Conservation (phyloP, 2,329 filamentous ascomycete genomes). For the Aspergillus persii region DNA sequence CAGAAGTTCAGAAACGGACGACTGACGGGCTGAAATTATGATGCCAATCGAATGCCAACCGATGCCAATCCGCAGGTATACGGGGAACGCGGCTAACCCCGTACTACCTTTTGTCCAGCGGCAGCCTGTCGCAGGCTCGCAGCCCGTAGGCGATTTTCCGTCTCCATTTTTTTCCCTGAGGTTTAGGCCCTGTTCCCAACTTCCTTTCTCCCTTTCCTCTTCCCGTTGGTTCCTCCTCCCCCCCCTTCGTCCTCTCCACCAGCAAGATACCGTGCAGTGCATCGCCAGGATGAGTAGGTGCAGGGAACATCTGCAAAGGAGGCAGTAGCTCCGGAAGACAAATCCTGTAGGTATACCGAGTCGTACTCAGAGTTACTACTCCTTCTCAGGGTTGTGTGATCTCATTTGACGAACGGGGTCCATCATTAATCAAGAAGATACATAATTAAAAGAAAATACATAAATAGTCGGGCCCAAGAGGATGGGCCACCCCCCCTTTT, state of each 20-base stretch:
- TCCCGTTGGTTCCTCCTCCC: neutral
- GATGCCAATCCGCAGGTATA: neutral
- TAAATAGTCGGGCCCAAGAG: slow-evolving; percentile 11
- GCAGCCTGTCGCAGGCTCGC: neutral
- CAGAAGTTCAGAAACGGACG: neutral
- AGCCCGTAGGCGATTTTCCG: neutral
- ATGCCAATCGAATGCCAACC: neutral
- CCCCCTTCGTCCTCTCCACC: neutral
- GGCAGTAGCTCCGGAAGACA: neutral
- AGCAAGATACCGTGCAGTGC: neutral
- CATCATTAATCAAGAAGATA: too few relatives aligned
- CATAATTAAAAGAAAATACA: too few relatives aligned
- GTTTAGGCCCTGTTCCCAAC: too few relatives aligned
- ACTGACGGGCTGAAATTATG: slow-evolving; percentile 5
- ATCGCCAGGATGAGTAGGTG: neutral
- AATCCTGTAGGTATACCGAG: neutral
- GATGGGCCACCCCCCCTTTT: slow-evolving; percentile 11
- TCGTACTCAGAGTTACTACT: neutral
- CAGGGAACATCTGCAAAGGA: neutral
- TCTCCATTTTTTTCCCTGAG: neutral
- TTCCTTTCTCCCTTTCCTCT: neutral
- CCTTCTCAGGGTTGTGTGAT: neutral
- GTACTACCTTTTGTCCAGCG: neutral
- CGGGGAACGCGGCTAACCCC: neutral
- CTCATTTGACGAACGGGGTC: neutral